phyloP scores from a whole-genome alignment of 495 filamentous ascomycete genomes.

The Podospora sp. region DNA sequence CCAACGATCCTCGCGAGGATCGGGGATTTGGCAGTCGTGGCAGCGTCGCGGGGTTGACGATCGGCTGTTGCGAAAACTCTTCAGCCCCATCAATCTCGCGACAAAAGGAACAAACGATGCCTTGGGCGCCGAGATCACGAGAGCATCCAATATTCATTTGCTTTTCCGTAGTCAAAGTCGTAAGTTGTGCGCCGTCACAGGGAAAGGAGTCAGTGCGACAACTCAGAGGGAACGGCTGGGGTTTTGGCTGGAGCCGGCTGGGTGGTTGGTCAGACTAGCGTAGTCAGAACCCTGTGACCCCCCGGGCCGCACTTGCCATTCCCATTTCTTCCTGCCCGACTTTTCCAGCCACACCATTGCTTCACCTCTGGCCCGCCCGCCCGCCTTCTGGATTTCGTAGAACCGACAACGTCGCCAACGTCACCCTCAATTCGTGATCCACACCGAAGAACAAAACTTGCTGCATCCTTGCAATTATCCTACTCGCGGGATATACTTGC shows the following conservation, averaged over 20 bases:
- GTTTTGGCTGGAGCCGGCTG: not conserved
- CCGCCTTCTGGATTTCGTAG: constrained; percentile 34
- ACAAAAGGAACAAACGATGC: not conserved
- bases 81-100: not conserved
- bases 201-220: not conserved
- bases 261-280: not conserved
- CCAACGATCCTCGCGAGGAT: constrained; percentile 13
- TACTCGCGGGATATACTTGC: constrained; percentile 11
- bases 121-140: not conserved
- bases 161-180: not conserved
- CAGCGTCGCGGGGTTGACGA: not conserved
- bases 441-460: constrained; percentile 27
- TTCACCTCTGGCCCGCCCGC: constrained; percentile 18
- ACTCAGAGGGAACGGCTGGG: not conserved
- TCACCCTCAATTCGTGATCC: constrained; percentile 21
- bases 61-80: too few species aligned
- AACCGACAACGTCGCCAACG: constrained; percentile 13
- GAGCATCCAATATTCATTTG: not conserved
- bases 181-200: not conserved
- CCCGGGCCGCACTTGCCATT: constrained; percentile 8
- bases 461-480: constrained; percentile 36
- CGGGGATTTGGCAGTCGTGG: not conserved
- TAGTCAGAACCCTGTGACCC: constrained; percentile 4
- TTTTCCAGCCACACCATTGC: constrained; percentile 39
- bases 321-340: constrained; percentile 16